phyloP scores from a whole-genome alignment of 2,329 filamentous ascomycete genomes.

The Colletotrichum chrysophilum region DNA sequence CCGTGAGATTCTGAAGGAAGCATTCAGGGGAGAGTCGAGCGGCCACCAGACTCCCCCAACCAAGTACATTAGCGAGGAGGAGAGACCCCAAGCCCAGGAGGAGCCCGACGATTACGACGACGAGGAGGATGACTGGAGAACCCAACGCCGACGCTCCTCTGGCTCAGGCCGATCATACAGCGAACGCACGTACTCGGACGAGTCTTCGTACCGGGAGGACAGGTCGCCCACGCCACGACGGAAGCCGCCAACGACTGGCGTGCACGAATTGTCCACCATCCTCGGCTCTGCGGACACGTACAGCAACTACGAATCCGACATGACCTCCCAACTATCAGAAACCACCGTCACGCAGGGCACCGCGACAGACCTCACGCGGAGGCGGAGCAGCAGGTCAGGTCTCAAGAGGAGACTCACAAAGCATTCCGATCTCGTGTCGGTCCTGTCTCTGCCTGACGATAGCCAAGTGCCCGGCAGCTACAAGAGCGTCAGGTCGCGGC shows the following conservation, averaged over 20 bases:
- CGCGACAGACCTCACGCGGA: conserved; percentile 47
- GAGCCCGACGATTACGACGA: conserved; percentile 28
- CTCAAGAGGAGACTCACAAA: conserved; percentile 83
- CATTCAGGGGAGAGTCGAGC: conserved; percentile 66
- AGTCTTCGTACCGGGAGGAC: conserved; percentile 27
- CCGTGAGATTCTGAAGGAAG: conserved; percentile 64
- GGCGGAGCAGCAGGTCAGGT: conserved; percentile 54
- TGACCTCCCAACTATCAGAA: conserved; percentile 54
- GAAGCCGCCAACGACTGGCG: conserved; percentile 57
- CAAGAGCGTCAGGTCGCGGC: conserved; percentile 75
- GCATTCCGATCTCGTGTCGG: conserved; percentile 92
- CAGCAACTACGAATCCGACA: conserved; percentile 51
- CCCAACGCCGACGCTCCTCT: conserved; percentile 33
- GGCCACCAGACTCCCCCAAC: conserved; percentile 49
- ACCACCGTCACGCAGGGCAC: conserved; percentile 61
- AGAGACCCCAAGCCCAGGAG: conserved; percentile 31
- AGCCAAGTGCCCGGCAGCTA: conserved; percentile 61
- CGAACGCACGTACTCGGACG: conserved; percentile 14
- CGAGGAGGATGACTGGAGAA: conserved; percentile 23
- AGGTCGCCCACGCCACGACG: conserved; percentile 34
- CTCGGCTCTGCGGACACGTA: conserved; percentile 53
- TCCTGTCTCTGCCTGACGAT: conserved; percentile 76
- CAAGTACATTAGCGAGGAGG: conserved; percentile 54
- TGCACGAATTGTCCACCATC: conserved; percentile 63
- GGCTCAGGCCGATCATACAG: conserved; percentile 34